Evolutionary conservation across 768 basidiomycete genomes (phyloP).

Genomic region (Phylloporus sp.): DNA sequence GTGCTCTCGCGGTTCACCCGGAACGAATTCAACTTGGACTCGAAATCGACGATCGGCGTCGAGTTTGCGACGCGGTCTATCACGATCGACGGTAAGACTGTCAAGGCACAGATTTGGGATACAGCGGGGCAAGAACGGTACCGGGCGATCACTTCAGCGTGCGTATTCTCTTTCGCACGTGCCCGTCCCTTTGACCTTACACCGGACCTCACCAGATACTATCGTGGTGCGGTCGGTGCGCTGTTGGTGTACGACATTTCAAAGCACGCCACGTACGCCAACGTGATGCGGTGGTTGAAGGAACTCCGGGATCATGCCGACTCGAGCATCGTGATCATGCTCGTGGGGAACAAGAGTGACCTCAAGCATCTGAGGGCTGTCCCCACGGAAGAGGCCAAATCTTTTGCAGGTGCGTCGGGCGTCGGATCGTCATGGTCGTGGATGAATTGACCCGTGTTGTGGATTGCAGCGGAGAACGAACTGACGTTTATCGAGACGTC

Average conservation of each 20-base stretch:
- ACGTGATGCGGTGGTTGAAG: conserved; percentile 94
- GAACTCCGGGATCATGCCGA: conserved; percentile 94
- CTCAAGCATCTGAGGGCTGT: conserved; percentile 96
- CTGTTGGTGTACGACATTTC: conserved; percentile 93
- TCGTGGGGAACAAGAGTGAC: conserved; percentile 98
- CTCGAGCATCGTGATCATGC: conserved; percentile 91
- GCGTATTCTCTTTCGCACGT: conserved; percentile 26
- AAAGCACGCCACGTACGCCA: conserved; percentile 90
- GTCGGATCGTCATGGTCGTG: not conserved
- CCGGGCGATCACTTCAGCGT: conserved; percentile 96
- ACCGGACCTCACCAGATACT: conserved; percentile 57
- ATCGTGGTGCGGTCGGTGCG: conserved; percentile 93
- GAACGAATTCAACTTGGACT: conserved; percentile 98
- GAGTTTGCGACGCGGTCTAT: conserved; percentile 97
- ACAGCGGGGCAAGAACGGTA: conserved; percentile 98
- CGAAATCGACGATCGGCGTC: conserved; percentile 98
- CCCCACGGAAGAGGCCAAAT: conserved; percentile 95
- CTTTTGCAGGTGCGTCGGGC: conserved; percentile 67
- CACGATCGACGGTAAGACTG: conserved; percentile 91
- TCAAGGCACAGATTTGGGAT: conserved; percentile 99
- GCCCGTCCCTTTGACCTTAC: not conserved
- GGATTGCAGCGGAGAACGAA: conserved; percentile 71
- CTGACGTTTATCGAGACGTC: conserved; percentile 98
- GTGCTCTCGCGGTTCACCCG: conserved; percentile 99
- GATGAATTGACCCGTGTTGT: conserved; percentile 1